Evolutionary conservation across 2,329 filamentous ascomycete genomes (phyloP).

Genomic region (Blastomyces gilchristii): DNA sequence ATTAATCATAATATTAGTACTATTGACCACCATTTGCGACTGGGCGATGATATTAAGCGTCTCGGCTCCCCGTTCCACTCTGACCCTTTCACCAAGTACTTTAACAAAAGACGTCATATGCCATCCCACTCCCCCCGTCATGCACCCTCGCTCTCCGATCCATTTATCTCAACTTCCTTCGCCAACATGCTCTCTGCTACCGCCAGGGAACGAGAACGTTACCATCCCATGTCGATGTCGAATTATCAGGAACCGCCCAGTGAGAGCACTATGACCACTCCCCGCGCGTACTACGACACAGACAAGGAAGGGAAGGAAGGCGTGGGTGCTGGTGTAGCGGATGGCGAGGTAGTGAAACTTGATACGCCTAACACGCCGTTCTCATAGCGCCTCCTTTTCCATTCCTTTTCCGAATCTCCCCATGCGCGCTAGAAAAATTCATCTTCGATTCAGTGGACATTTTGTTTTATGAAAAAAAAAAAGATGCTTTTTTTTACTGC

Average conservation of each 20-base stretch:
- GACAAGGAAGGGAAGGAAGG: background rate
- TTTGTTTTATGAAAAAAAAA: background rate
- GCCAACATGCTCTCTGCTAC: background rate
- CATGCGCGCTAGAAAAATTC: background rate
- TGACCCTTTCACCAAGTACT: constrained; percentile 26
- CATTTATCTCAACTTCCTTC: constrained; percentile 24
- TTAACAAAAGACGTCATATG: constrained; percentile 9
- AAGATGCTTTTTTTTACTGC: background rate
- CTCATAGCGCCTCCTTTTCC: background rate
- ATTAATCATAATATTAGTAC: background rate
- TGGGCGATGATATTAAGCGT: constrained; percentile 34
- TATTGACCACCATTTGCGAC: constrained; percentile 25
- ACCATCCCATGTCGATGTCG: constrained; percentile 18
- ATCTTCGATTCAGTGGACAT: constrained; percentile 1
- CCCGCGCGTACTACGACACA: background rate
- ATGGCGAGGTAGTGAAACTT: constrained; percentile 27
- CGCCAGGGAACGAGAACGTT: constrained; percentile 16
- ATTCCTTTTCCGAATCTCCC: too few relatives aligned
- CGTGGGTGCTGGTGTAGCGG: constrained; percentile 15
- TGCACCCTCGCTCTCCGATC: constrained; percentile 36
- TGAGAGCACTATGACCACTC: background rate
- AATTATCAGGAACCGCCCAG: background rate
- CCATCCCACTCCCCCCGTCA: constrained; percentile 28
- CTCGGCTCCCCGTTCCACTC: constrained; percentile 40
- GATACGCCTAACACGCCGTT: constrained; percentile 16